Base-by-base conservation (phyloP, 805 yeast genomes). In the Saturnispora saitoi region DNA sequence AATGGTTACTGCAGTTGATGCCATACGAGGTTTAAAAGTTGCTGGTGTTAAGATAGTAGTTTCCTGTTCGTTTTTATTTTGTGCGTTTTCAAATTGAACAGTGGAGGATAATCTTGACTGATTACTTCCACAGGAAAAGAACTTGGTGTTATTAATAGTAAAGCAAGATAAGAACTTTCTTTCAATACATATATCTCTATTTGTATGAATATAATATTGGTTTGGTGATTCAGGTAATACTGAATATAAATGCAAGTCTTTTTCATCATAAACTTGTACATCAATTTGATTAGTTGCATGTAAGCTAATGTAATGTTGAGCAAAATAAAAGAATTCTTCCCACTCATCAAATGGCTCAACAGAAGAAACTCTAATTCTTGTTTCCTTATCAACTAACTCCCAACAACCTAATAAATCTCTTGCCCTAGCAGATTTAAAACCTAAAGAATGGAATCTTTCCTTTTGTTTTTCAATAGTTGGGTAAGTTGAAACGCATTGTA, bases 301-400 rank as follows among this genome's bases (percentile, higher is more conserved):
- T 2, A 81, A 68, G 36, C 83, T 69, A 32, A 80, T 68, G 58
- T 86, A 86, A 60, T 86, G 93, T 56, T 84, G 91, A 49, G 86
- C 77, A 58, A 83, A 86, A 12, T 83, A 58, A 28, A 80, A 72
- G 53, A 86, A 85, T 62, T 86, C 95, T 64, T 86, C 95, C 78
- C 86, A 76, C 64, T 86, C 95, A 61, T 86, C 95, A 63, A 86
- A 86, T 3, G 77, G 76, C 59, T 86, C 95, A 19, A 83, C 70
- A 0, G 58, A 42, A 15, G 68, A 69, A 8, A 86, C 71, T 37
- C 63, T 60, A 0, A 48, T 40, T 55, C 75, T 77, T 5, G 66
- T 58, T 1, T 66, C 67, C 4, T 70, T 61, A 1, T 81, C 65
- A 19, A 72, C 61, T 8, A 65, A 54, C 12, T 58, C 58, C 95